A percentile compares a stretch with the other conserved stretches of the same genome.
Conservation (phyloP, 2,329 filamentous ascomycete species). For the Chaetomiaceae sp. region DNA sequence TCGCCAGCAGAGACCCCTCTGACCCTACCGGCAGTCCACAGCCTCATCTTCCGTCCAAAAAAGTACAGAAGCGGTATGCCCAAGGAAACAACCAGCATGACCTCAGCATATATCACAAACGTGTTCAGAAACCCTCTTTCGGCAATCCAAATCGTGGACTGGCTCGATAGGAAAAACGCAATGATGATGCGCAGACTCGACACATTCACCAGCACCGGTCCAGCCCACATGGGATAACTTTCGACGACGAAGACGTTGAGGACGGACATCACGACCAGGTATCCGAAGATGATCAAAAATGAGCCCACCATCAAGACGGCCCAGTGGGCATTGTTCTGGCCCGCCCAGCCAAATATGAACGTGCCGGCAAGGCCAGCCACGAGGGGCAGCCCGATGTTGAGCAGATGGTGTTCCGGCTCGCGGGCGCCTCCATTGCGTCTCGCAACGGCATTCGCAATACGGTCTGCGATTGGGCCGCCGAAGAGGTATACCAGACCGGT, state of each 20-base stretch:
- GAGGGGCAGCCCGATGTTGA: conserved; percentile 29
- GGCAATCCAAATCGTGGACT: conserved; percentile 26
- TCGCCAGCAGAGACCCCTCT: not conserved
- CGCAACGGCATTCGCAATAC: conserved; percentile 27
- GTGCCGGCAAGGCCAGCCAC: conserved; percentile 25
- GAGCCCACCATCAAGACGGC: conserved; percentile 24
- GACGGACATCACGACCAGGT: conserved; percentile 25
- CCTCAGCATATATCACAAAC: conserved; percentile 29
- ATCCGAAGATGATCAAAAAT: conserved; percentile 28
- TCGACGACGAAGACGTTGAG: conserved; percentile 30
- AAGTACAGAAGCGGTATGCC: conserved; percentile 26
- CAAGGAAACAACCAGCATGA: conserved; percentile 27
- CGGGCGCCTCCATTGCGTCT: conserved; percentile 24
- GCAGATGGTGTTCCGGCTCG: conserved; percentile 31
- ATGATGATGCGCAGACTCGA: conserved; percentile 29
- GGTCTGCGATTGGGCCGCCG: conserved; percentile 28
- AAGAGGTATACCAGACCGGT: conserved; percentile 23
- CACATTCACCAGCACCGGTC: conserved; percentile 31
- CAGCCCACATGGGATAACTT: conserved; percentile 30
- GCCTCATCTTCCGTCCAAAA: conserved; percentile 24
- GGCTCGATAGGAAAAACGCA: conserved; percentile 27
- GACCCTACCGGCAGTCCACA: conserved; percentile 28
- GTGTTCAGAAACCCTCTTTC: conserved; percentile 25
- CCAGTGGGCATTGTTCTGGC: conserved; percentile 26
- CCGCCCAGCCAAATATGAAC: conserved; percentile 29